Evolutionary conservation across 2,329 filamentous ascomycete genomes (phyloP), one percentile per base, ranked within the genome.

Genomic region (Trichoderma cornu-damae): DNA sequence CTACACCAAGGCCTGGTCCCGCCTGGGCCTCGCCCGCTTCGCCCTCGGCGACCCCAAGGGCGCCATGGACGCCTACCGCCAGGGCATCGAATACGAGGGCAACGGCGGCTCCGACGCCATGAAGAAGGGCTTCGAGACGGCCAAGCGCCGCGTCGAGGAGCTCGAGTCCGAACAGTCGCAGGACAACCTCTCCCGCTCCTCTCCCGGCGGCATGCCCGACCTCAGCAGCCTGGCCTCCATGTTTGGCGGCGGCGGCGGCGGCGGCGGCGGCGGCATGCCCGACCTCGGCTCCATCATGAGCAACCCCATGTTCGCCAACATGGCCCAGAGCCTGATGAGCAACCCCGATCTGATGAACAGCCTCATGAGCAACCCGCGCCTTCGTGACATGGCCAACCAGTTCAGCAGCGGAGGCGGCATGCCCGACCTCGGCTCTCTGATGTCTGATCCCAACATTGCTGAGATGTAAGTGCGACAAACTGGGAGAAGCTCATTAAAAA

Each of bases 1-100:
- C 71, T 99, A 97, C 79, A 96, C 92, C 64, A 97, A 99, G 78
- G 94, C 91, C 14, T 99, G 94, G 94, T 94, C 89, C 65, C 84
- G 94, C 61, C 81, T 99, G 18, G 94, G 94, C 18, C 85, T 97
- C 37, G 94, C 94, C 42, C 84, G 88, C 61, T 99, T 93, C 73
- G 93, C 93, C 14, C 83, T 96, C 51, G 93, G 92, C 32, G 93
- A 99, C 69, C 87, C 90, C 57, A 86, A 87, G 74, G 94, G 90
- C 49, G 87, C 89, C 62, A 96, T 96, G 87, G 92, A 97, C 67
- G 94, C 94, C 16, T 99, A 99, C 75, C 78, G 87, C 73, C 84
- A 89, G 72, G 94, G 94, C 53, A 97, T 99, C 69, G 89, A 96
- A 70, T 83, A 90, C 62, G 94, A 99, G 74, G 93, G 94, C 51